These are phyloP conservation scores for Scleromitrula shiraiana DNA, from an alignment of 2,329 filamentous ascomycete species.

Conservation along the genomic window DNA sequence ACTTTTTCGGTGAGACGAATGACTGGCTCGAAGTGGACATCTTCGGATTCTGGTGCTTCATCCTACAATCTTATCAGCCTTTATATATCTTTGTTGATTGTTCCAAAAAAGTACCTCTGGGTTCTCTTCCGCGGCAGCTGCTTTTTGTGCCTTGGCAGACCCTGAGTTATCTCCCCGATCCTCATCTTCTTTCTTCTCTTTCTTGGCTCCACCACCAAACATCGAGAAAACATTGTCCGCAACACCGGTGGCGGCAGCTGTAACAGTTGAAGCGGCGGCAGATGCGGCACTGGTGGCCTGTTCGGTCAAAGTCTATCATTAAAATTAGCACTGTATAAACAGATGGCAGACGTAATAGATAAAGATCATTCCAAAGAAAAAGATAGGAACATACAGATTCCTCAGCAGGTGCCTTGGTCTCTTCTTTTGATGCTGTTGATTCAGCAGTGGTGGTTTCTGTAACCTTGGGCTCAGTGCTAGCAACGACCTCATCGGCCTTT, in stretches of 20 bases:
- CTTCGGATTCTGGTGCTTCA: constrained; percentile 75
- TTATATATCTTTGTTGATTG: constrained; percentile 2
- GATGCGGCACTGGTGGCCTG: constrained; percentile 31
- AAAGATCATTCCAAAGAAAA: neutral
- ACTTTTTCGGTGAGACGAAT: constrained; percentile 95
- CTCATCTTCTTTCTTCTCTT: constrained; percentile 83
- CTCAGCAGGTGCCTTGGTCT: constrained; percentile 16
- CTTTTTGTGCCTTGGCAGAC: constrained; percentile 71
- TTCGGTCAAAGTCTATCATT: constrained; percentile 25
- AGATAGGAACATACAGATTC: constrained; percentile 16
- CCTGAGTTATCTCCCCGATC: constrained; percentile 82
- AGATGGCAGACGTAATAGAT: neutral
- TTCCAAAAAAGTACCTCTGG: constrained; percentile 25
- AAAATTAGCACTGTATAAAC: constrained; percentile 11
- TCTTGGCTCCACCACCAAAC: constrained; percentile 97
- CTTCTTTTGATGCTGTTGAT: constrained; percentile 21
- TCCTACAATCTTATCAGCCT: constrained; percentile 39
- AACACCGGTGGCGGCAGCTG: constrained; percentile 34
- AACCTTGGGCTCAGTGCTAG: constrained; percentile 31
- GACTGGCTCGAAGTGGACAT: constrained; percentile 96
- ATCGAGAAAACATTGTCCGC: constrained; percentile 80
- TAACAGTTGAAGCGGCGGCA: constrained; percentile 34
- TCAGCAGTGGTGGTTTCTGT: constrained; percentile 36
- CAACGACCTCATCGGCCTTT: constrained; percentile 30
- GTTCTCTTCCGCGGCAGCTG: constrained; percentile 35